Percentiles rank a stretch among this genome's conserved stretches.
Evolutionary conservation across 106 monocot genomes (phyloP).

Genomic region (Dioscorea zingiberensis): DNA sequence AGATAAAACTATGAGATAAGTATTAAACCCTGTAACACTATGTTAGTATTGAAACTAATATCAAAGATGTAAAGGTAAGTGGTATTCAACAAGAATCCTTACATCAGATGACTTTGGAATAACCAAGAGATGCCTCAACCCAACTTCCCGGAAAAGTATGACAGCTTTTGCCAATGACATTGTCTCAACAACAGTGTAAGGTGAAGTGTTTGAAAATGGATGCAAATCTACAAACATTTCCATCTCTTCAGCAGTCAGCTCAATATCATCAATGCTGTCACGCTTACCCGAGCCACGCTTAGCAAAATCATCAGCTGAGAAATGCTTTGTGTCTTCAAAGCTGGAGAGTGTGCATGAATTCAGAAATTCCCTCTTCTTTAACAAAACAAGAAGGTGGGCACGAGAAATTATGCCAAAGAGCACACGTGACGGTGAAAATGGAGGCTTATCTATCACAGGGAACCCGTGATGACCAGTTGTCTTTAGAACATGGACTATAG

Average conservation of each 20-base stretch:
- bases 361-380: conserved; percentile 57
- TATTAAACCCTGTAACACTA: background rate
- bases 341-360: conserved; percentile 2
- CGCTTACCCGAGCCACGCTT: conserved; percentile 49
- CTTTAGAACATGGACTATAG: conserved; percentile 36
- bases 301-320: conserved; percentile 46
- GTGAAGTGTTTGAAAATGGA: conserved; percentile 59
- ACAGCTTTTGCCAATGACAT: conserved; percentile 75
- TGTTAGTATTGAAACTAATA: background rate
- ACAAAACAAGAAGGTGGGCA: conserved; percentile 63
- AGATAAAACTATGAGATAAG: background rate
- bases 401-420: conserved; percentile 66
- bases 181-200: conserved; percentile 67
- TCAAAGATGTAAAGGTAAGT: background rate
- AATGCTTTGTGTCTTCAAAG: conserved; percentile 11
- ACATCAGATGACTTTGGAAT: conserved; percentile 49
- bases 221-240: conserved; percentile 67
- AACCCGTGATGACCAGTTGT: conserved; percentile 62
- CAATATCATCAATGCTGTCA: conserved; percentile 46
- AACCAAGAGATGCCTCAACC: conserved; percentile 60
- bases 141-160: conserved; percentile 59
- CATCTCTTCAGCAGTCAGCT: conserved; percentile 50
- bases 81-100: conserved; percentile 18
- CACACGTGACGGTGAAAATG: conserved; percentile 29
- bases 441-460: conserved; percentile 57